Evolutionary conservation across 345 rosid genomes (phyloP).

Genomic region (Cardamine chenopodiifolia): DNA sequence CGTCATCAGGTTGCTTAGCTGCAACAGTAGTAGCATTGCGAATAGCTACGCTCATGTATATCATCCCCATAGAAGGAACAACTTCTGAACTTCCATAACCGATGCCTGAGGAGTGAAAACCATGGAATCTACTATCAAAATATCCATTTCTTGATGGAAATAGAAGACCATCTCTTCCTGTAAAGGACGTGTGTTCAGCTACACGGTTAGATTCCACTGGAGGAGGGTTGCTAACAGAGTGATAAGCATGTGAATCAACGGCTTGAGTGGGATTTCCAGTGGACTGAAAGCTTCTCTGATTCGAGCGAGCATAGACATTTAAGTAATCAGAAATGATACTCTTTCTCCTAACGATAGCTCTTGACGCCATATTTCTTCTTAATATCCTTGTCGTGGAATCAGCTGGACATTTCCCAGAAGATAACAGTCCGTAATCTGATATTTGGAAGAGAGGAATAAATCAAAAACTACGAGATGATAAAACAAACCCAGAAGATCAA

Average conservation of each 20-base stretch:
- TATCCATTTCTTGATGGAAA: conserved; percentile 35
- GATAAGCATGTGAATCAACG: conserved; percentile 40
- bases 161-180: conserved; percentile 36
- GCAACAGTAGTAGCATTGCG: conserved; percentile 65
- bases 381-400: conserved; percentile 24
- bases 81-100: conserved; percentile 41
- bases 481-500: conserved; percentile 8
- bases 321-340: conserved; percentile 52
- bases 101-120: conserved; percentile 32
- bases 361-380: conserved; percentile 59
- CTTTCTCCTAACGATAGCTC: conserved; percentile 67
- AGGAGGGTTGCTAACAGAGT: conserved; percentile 28
- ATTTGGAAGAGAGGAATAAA: background rate
- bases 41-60: conserved; percentile 40
- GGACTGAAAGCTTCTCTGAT: conserved; percentile 48
- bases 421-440: conserved; percentile 34
- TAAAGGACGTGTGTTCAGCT: conserved; percentile 28
- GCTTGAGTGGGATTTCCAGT: conserved; percentile 38
- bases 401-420: conserved; percentile 36
- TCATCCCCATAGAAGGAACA: conserved; percentile 41
- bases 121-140: conserved; percentile 37
- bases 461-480: conserved; percentile 1
- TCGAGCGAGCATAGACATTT: conserved; percentile 43
- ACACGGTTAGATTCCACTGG: conserved; percentile 20
- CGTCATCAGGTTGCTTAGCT: conserved; percentile 65